phyloP scores from a whole-genome alignment of 2,329 filamentous ascomycete genomes.

The Esteya vermicola region DNA sequence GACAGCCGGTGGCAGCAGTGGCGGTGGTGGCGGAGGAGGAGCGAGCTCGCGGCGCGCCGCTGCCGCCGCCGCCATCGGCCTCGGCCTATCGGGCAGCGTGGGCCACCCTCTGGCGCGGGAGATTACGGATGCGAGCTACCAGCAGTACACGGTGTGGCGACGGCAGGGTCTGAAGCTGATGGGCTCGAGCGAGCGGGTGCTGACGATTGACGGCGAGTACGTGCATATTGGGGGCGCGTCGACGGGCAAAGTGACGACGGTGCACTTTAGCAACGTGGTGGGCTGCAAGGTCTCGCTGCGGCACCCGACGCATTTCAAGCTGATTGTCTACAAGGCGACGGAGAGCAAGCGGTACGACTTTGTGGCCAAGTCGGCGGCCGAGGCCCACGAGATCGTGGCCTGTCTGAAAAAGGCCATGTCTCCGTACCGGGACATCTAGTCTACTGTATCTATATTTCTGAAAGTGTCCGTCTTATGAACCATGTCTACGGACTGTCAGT shows the following conservation, averaged over 20 bases:
- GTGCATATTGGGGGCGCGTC: conserved; percentile 63
- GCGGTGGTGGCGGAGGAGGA: conserved; percentile 26
- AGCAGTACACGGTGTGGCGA: conserved; percentile 67
- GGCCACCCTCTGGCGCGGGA: conserved; percentile 21
- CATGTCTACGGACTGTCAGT: no score
- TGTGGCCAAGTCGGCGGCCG: conserved; percentile 56
- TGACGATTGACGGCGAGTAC: conserved; percentile 75
- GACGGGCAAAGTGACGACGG: conserved; percentile 60
- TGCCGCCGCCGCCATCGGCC: conserved; percentile 15
- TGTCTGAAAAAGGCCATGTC: conserved; percentile 67
- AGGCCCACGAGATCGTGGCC: conserved; percentile 64
- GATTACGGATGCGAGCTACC: conserved; percentile 44
- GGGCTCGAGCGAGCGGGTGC: conserved; percentile 57
- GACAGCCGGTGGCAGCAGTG: conserved; percentile 29
- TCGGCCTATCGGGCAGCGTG: not conserved
- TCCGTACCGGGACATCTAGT: conserved; percentile 40
- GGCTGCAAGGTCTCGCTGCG: conserved; percentile 70
- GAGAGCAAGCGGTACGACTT: conserved; percentile 78
- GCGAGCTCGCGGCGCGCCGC: not conserved
- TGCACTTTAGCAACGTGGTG: conserved; percentile 70
- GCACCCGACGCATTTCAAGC: conserved; percentile 65
- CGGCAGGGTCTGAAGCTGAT: conserved; percentile 75
- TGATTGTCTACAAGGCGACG: conserved; percentile 55
- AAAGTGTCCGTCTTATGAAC: no score
- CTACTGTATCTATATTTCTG: no score